Conservation (phyloP, 106 monocot genomes). For the Agapanthus africanus region DNA sequence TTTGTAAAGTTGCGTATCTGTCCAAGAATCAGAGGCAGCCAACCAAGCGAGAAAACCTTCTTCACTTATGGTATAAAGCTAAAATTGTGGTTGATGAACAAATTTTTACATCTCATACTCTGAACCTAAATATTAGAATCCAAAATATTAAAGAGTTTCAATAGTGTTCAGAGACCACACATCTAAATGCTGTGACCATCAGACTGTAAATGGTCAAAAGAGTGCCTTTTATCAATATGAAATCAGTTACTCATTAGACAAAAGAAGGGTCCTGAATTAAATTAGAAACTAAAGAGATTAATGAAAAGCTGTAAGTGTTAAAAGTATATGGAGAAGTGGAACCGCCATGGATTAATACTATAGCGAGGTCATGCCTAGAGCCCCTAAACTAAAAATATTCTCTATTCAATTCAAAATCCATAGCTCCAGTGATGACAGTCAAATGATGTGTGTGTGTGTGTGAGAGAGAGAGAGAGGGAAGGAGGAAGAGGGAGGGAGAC, state of each 20-base stretch:
- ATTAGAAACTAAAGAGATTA: not conserved
- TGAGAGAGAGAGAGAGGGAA: not conserved
- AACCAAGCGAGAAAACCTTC: too few relatives aligned
- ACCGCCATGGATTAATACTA: not conserved
- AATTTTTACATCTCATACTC: too few relatives aligned
- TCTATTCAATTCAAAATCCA: too few relatives aligned
- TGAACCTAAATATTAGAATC: too few relatives aligned
- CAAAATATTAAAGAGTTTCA: too few relatives aligned
- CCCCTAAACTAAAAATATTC: not conserved
- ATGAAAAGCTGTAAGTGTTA: not conserved
- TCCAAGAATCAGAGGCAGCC: too few relatives aligned
- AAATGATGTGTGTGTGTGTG: not conserved
- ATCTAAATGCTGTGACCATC: too few relatives aligned
- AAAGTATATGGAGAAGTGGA: not conserved
- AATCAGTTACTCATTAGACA: not conserved
- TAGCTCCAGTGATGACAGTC: not conserved
- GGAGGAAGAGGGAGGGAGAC: conserved; percentile 26
- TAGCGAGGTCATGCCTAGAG: not conserved
- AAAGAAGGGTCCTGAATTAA: not conserved
- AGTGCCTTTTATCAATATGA: not conserved
- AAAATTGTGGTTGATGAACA: too few relatives aligned
- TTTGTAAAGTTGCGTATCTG: not conserved
- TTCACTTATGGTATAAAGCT: too few relatives aligned
- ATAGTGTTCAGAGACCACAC: too few relatives aligned
- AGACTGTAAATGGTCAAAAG: not conserved